Conservation (phyloP, 495 filamentous ascomycete genomes). For the Viridothelium virens region DNA sequence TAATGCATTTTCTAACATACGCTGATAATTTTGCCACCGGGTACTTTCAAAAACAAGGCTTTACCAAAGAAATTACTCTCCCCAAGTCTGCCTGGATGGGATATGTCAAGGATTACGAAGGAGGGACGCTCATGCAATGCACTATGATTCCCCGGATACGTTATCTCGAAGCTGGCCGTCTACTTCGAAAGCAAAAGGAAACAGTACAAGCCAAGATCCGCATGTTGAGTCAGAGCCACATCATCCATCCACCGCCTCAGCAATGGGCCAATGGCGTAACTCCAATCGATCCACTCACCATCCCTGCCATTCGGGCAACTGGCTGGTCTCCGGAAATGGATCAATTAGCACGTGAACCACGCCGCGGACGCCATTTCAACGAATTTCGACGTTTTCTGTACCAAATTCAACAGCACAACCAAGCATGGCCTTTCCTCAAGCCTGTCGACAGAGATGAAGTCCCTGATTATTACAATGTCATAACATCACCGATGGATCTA, state of each 20-base stretch:
- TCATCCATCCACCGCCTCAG: slow-evolving; percentile 77
- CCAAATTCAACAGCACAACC: slow-evolving; percentile 85
- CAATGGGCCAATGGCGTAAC: slow-evolving; percentile 70
- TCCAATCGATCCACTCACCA: slow-evolving; percentile 71
- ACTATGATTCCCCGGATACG: slow-evolving; percentile 92
- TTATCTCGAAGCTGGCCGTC: slow-evolving; percentile 83
- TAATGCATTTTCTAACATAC: slow-evolving; percentile 98
- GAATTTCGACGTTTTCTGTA: slow-evolving; percentile 86
- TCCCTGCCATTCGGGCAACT: slow-evolving; percentile 75
- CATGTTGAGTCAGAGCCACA: slow-evolving; percentile 77
- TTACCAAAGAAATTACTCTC: slow-evolving; percentile 96
- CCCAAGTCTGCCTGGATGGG: slow-evolving; percentile 96
- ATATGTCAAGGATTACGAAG: slow-evolving; percentile 99
- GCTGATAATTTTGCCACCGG: slow-evolving; percentile 98
- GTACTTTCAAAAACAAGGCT: slow-evolving; percentile 98
- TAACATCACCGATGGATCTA: slow-evolving; percentile 96
- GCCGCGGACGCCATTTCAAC: slow-evolving; percentile 93
- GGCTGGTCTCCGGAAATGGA: slow-evolving; percentile 98
- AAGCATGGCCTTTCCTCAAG: slow-evolving; percentile 87
- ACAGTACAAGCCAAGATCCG: slow-evolving; percentile 89
- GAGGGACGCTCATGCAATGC: slow-evolving; percentile 98
- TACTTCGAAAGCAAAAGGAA: slow-evolving; percentile 96
- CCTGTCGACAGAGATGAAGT: slow-evolving; percentile 95
- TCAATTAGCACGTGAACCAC: slow-evolving; percentile 88
- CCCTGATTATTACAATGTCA: slow-evolving; percentile 94